Percentiles rank a stretch among this genome's conserved stretches.
phyloP scores from a whole-genome alignment of 306 rosid genomes.

The Vicia sativa region DNA sequence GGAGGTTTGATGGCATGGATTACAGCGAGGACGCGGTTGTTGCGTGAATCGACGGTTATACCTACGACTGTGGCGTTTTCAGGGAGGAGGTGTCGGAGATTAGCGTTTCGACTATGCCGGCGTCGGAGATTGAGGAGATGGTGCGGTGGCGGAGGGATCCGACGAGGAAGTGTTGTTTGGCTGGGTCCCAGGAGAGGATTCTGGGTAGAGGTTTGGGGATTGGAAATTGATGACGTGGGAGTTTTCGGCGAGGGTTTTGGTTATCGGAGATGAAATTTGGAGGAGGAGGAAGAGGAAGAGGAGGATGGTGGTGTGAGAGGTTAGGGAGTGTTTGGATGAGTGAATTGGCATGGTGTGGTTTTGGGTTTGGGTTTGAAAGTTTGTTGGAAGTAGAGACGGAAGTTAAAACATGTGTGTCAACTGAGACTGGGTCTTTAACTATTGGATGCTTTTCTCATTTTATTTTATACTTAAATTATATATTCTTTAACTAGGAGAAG shows the following conservation, averaged over 20 bases:
- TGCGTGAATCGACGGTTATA: conserved; percentile 61
- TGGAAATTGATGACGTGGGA: conserved; percentile 72
- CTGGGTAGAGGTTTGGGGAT: conserved; percentile 73
- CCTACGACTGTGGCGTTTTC: conserved; percentile 66
- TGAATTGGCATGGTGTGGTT: conserved; percentile 9
- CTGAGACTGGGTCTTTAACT: neutral
- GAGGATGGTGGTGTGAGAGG: neutral
- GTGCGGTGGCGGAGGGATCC: conserved; percentile 64
- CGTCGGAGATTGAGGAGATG: conserved; percentile 67
- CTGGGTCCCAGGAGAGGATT: conserved; percentile 77
- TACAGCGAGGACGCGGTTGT: conserved; percentile 70
- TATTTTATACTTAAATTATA: too few relatives aligned
- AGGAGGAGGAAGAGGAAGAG: conserved; percentile 35
- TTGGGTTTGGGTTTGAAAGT: neutral
- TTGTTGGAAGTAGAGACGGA: neutral
- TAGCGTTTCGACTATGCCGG: conserved; percentile 65
- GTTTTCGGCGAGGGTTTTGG: conserved; percentile 38
- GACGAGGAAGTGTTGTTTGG: conserved; percentile 63
- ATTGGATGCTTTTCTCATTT: too few relatives aligned
- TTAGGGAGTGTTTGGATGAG: too few relatives aligned
- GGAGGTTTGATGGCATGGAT: conserved; percentile 51
- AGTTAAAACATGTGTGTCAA: neutral
- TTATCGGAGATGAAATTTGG: conserved; percentile 15
- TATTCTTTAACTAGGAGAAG: too few relatives aligned
- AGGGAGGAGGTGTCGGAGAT: conserved; percentile 70